Base-by-base conservation (phyloP, 805 yeast genomes). In the Pachysolen tannophilus region DNA sequence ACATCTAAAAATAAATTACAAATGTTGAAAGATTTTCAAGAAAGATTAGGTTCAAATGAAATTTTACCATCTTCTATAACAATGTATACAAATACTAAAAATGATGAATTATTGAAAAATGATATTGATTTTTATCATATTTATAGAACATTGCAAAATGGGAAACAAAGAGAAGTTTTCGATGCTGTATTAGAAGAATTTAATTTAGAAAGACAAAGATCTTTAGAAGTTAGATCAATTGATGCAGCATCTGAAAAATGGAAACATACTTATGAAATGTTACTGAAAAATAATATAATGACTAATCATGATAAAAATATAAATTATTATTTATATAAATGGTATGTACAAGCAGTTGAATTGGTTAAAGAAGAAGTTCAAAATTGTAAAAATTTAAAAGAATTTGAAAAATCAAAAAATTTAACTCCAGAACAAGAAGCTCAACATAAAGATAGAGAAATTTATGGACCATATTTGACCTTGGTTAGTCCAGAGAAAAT, bases 221-320 rank as follows among this genome's bases (percentile, higher is more conserved):
- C 70, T 20, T 53, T 92, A 21, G 98, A 92, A 56, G 63, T 75
- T 14, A 70, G 82, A 39, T 90, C 95, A 3, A 65, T 83, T 2
- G 88, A 82, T 43, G 88, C 90, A 1, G 94, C 97, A 1, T 75
- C 73, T 43, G 85, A 80, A 48, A 81, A 83, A 54, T 90, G 98
- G 98, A 79, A 75, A 52, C 79, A 78, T 45, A 88, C 79, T 43
- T 81, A 73, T 46, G 94, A 85, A 47, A 76, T 72, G 35, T 67
- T 76, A 49, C 64, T 65, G 39, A 67, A 80, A 44, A 85, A 85
- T 16, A 75, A 67, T 9, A 38, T 55, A 20, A 50, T 72, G 35
- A 54, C 74, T 4, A 55, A 76, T 26, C n/a, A n/a, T n/a, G 71
- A 75, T 30, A 72, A 75, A 39, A 69, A 75, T 9, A 61, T 88